phyloP scores from a whole-genome alignment of 345 rosid genomes.

The Dimocarpus longan region DNA sequence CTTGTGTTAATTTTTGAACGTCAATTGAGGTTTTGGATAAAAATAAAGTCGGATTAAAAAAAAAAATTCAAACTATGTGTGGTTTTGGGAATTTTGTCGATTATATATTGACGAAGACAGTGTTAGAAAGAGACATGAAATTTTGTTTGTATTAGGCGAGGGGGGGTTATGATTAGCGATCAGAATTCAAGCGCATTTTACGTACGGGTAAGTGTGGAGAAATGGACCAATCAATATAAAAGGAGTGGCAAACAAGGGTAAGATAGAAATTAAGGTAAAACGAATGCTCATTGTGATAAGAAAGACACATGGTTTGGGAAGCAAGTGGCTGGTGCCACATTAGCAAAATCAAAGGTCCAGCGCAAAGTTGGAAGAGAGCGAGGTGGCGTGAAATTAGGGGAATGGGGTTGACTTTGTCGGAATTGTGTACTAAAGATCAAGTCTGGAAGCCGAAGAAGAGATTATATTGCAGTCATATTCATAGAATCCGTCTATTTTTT shows the following conservation, averaged over 20 bases:
- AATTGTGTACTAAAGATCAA: not conserved
- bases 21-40: too few relatives aligned
- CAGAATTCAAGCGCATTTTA: conserved; percentile 20
- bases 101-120: conserved; percentile 7
- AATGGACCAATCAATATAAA: conserved; percentile 25
- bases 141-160: conserved; percentile 25
- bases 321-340: conserved; percentile 15
- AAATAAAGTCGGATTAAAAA: too few relatives aligned
- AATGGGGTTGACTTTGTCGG: conserved; percentile 15
- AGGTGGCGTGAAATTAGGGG: conserved; percentile 16
- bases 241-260: not conserved
- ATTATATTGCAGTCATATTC: conserved; percentile 33
- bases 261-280: not conserved
- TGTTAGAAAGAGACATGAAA: conserved; percentile 18
- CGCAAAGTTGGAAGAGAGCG: not conserved
- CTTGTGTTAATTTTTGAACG: too few relatives aligned
- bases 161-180: conserved; percentile 14
- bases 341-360: conserved; percentile 9
- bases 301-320: not conserved
- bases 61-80: too few relatives aligned
- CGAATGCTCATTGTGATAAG: conserved; percentile 4
- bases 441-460: not conserved
- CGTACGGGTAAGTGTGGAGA: conserved; percentile 27
- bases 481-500: conserved; percentile 14
- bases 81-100: too few relatives aligned